A percentile compares a stretch with the other conserved stretches of the same genome.
Evolutionary conservation across 768 basidiomycete genomes (phyloP).

Genomic region (Kwoniella sp.): DNA sequence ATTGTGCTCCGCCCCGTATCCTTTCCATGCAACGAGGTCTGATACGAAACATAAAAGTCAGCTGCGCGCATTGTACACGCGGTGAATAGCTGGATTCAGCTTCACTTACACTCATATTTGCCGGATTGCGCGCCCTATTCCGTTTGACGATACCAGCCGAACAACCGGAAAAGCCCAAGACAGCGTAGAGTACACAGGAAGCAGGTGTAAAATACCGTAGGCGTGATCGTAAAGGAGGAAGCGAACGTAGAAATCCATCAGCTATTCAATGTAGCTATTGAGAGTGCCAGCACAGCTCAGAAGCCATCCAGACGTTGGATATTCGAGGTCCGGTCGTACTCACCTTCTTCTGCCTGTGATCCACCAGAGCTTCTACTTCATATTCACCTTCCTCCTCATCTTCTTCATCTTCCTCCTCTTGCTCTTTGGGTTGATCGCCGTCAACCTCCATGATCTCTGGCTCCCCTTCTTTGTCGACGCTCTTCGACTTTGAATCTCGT

Average conservation of each 20-base stretch:
- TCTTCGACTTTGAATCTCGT: constrained; percentile 11
- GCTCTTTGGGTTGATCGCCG: constrained; percentile 8
- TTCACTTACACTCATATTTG: constrained; percentile 44
- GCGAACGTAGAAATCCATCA: neutral
- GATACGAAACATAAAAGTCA: too few relatives aligned
- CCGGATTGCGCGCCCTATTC: constrained; percentile 16
- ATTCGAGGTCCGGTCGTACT: neutral
- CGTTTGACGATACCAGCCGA: neutral
- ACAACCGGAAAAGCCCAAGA: too few relatives aligned
- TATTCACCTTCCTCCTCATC: constrained; percentile 25
- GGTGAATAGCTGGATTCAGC: neutral
- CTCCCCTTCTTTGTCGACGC: constrained; percentile 18
- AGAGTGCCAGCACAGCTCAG: too few relatives aligned
- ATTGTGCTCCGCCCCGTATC: constrained; percentile 52
- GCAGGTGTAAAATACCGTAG: too few relatives aligned
- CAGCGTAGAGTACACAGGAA: too few relatives aligned
- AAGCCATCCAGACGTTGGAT: neutral
- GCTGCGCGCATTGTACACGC: too few relatives aligned
- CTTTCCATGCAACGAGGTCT: constrained; percentile 55
- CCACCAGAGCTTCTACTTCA: constrained; percentile 26
- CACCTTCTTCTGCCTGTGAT: constrained; percentile 36
- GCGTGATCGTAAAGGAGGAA: too few relatives aligned
- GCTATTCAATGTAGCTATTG: too few relatives aligned
- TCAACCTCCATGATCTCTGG: constrained; percentile 11
- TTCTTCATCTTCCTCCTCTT: constrained; percentile 21